phyloP scores from a whole-genome alignment of 805 yeast genomes.

The Millerozyma miso region DNA sequence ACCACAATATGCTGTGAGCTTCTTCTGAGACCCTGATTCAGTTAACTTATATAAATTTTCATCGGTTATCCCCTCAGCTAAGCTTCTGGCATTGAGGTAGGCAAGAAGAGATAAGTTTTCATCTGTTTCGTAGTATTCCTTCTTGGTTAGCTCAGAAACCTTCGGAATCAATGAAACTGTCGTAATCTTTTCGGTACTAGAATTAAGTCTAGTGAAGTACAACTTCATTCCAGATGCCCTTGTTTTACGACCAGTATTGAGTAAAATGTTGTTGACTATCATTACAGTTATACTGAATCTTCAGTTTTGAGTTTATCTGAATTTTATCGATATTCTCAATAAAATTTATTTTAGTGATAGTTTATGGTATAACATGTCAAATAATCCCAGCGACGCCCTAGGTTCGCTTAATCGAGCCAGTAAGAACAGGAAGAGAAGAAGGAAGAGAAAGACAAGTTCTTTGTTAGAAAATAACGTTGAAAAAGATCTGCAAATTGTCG shows the following conservation, averaged over 20 bases:
- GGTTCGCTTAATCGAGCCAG: conserved; percentile 4
- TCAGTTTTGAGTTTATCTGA: neutral
- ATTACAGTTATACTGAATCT: neutral
- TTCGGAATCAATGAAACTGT: conserved; percentile 39
- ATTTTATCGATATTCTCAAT: neutral
- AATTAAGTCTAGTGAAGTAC: neutral
- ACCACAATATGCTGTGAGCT: conserved; percentile 76
- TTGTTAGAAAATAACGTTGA: conserved; percentile 1
- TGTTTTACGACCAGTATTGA: neutral
- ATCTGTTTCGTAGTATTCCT: conserved; percentile 18
- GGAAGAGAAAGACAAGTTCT: conserved; percentile 27
- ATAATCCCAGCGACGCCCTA: conserved; percentile 7
- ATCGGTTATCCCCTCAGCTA: conserved; percentile 36
- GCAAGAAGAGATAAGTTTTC: conserved; percentile 28
- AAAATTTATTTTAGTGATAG: neutral
- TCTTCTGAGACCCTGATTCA: conserved; percentile 19
- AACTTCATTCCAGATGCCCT: neutral
- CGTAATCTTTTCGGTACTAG: conserved; percentile 16
- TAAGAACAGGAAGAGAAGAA: conserved; percentile 19
- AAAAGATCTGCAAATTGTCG: neutral
- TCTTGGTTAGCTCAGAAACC: conserved; percentile 21
- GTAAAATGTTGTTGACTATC: neutral
- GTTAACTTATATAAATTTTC: conserved; percentile 35
- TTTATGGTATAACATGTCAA: conserved; percentile 7
- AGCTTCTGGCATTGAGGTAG: conserved; percentile 31